Base-by-base conservation (phyloP, 2,329 filamentous ascomycete species). In the Tolypocladium tundrense region DNA sequence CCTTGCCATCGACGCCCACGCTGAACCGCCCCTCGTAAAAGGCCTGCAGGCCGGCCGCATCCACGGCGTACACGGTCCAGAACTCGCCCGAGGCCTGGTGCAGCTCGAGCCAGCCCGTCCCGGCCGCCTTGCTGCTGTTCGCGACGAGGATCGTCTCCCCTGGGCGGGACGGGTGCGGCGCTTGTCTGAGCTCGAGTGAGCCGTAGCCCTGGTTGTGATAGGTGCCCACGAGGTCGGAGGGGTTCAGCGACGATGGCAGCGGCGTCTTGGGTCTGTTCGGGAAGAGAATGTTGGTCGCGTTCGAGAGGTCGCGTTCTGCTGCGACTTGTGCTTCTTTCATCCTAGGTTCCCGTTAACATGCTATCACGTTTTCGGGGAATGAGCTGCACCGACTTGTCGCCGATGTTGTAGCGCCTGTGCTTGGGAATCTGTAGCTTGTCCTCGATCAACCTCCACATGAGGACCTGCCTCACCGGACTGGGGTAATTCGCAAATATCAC, bases 151-250 rank as follows among this genome's bases (percentile, higher is more conserved):
- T 64, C 40, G 37, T 58, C 31, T 63, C 45, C 8, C 39, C 54
- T 1, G 48, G 14, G 3, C 61, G 55, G 1, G 57, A 31, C 0
- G 61, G 60, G 16, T 66, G 53, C 2, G 60, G 53, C 21, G 63
- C 56, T 24, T 60, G 60, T 3, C 57, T 54, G 6, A 71, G 56
- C 0, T 58, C 53, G 11, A 70, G 51, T 1, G 41, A 53, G 10
- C 66, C 67, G 65, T 78, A 80, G 3, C 70, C 77, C 2, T 72
- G 70, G 55, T 80, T 70, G 58, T 65, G 71, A 60, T 79, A 81
- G 1, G 68, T 75, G 2, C 79, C 78, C 1, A 65, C 63, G 11
- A 69, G 58, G 0, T 61, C 57, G 59, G 74, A 74, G n/a, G n/a
- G n/a, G n/a, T n/a, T n/a, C 4, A 79, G 61, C 0, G 74, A 69